Base-by-base conservation (phyloP, 345 rosid species). In the Populus deltoides region DNA sequence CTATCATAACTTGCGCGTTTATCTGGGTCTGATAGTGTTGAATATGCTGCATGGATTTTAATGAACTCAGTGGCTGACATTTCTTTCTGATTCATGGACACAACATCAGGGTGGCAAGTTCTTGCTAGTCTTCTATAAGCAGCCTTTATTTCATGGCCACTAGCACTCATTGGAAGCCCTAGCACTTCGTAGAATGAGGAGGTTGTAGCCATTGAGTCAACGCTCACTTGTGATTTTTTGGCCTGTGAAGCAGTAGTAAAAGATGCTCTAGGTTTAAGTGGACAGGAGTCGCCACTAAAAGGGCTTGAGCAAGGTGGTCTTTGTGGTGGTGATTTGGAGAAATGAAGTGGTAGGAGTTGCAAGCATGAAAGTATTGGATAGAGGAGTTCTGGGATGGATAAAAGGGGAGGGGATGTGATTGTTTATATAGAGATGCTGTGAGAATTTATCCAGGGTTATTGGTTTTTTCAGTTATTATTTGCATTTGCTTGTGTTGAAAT, bases 61-160 rank as follows among this genome's bases (percentile, higher is more conserved):
- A 72, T 85, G 79, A 90, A 90, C 75, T 88, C 86, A 16, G 35
- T 20, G 1, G 91, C 85, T 0, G 90, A 88, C 35, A 75, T 62
- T 62, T 88, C 85, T 71, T 86, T 88, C 25, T 53, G 86, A 31
- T 70, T 81, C 35, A 83, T 10, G 1, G 88, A 78, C 36, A 87
- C 92, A 27, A 85, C 91, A 77, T 91, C 93, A 0, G 93, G 95
- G 65, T 91, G 93, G 71, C 84, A 83, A 5, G 71, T 80, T 74
- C 93, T 85, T 3, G 91, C 92, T 3, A 88, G 87, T 71, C 66
- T 89, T 63, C 92, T 55, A n/a, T 88, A 90, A 0, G 96, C 96
- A 25, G 87, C 83, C 74, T 86, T 88, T 72, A 90, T 82, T 61
- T 91, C 91, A 27, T 70, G 74, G 59, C 81, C 59, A 45, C 73